Evolutionary conservation across 306 rosid genomes (phyloP).

Genomic region (Prosopis cineraria): DNA sequence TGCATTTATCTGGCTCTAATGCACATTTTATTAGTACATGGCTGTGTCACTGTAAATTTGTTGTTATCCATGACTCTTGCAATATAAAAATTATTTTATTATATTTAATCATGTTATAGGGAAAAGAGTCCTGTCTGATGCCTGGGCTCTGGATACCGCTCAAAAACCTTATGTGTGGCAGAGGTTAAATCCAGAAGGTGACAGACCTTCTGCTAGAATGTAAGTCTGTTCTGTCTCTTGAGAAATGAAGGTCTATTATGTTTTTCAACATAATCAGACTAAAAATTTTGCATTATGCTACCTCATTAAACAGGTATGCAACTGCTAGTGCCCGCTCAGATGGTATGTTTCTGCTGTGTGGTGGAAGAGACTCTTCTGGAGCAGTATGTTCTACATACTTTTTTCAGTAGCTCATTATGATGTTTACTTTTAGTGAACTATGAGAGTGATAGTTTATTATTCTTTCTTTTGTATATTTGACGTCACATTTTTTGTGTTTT

Average conservation of each 20-base stretch:
- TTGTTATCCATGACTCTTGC: conserved; percentile 18
- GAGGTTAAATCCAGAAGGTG: conserved; percentile 93
- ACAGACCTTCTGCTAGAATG: conserved; percentile 98
- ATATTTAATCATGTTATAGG: conserved; percentile 52
- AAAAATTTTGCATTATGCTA: conserved; percentile 20
- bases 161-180: conserved; percentile 97
- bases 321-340: conserved; percentile 99
- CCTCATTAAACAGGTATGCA: conserved; percentile 83
- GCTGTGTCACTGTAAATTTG: conserved; percentile 11
- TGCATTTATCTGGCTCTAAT: conserved; percentile 31
- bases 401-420: conserved; percentile 22
- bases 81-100: conserved; percentile 24
- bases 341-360: conserved; percentile 99
- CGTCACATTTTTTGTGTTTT: conserved; percentile 7
- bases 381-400: conserved; percentile 58
- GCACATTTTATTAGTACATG: conserved; percentile 6
- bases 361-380: conserved; percentile 97
- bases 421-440: conserved; percentile 24
- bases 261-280: conserved; percentile 1
- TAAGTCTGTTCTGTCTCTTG: conserved; percentile 51
- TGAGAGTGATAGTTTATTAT: conserved; percentile 7
- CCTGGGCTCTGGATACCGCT: conserved; percentile 98
- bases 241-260: conserved; percentile 17
- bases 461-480: conserved; percentile 17
- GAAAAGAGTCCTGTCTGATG: conserved; percentile 87